Conservation (phyloP, 495 filamentous ascomycete genomes). For the Aspergillus mulundensis region DNA sequence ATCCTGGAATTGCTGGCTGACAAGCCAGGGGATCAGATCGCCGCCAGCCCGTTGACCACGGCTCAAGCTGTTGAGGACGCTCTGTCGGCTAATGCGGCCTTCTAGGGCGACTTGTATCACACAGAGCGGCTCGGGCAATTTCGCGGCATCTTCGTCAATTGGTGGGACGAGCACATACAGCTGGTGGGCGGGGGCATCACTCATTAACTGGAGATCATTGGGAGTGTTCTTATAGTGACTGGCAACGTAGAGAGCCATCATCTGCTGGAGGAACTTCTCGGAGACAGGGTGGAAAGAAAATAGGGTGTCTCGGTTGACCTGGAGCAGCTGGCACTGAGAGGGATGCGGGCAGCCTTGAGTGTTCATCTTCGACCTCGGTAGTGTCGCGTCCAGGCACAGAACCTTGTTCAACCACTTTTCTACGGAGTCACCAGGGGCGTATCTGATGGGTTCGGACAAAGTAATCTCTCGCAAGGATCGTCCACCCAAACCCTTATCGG, state of each 20-base stretch:
- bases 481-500: slow-evolving; percentile 58
- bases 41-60: slow-evolving; percentile 87
- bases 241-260: slow-evolving; percentile 97
- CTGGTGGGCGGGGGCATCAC: slow-evolving; percentile 94
- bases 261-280: slow-evolving; percentile 95
- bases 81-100: slow-evolving; percentile 89
- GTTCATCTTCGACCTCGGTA: slow-evolving; percentile 70
- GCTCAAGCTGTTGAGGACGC: slow-evolving; percentile 82
- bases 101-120: slow-evolving; percentile 95
- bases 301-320: slow-evolving; percentile 93
- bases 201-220: slow-evolving; percentile 96
- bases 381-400: slow-evolving; percentile 86
- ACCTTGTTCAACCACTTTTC: slow-evolving; percentile 96
- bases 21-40: slow-evolving; percentile 96
- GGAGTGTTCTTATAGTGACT: slow-evolving; percentile 98
- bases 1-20: slow-evolving; percentile 98
- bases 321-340: slow-evolving; percentile 80
- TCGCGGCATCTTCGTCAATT: slow-evolving; percentile 67
- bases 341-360: slow-evolving; percentile 85
- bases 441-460: slow-evolving; percentile 89
- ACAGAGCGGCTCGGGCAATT: slow-evolving; percentile 87
- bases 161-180: slow-evolving; percentile 93
- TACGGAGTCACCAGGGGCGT: slow-evolving; percentile 83
- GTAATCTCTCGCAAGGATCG: slow-evolving; percentile 91
- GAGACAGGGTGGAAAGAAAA: slow-evolving; percentile 98